These are phyloP conservation scores for Dalbergia cochinchinensis DNA, from an alignment of 306 rosid genomes.

Conservation along the genomic window DNA sequence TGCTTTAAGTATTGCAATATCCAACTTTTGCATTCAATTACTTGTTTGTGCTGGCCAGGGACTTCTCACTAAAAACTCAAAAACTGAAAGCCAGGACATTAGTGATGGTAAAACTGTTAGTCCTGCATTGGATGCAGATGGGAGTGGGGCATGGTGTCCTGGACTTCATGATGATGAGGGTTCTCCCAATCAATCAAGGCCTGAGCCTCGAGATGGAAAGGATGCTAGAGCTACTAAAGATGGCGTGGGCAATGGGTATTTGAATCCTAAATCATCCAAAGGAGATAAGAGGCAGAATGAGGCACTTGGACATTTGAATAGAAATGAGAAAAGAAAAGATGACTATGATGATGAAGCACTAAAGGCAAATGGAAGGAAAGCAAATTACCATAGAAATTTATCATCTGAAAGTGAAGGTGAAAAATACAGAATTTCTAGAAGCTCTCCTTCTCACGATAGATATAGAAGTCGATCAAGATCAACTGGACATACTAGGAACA, in stretches of 20 bases:
- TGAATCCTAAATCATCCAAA: constrained; percentile 50
- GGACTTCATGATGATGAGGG: constrained; percentile 43
- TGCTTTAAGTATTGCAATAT: constrained; percentile 13
- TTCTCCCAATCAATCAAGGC: constrained; percentile 50
- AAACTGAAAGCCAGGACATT: constrained; percentile 37
- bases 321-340: constrained; percentile 50
- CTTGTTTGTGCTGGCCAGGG: constrained; percentile 48
- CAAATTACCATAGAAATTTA: constrained; percentile 43
- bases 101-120: constrained; percentile 40
- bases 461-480: constrained; percentile 76
- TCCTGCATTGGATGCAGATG: constrained; percentile 47
- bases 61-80: constrained; percentile 35
- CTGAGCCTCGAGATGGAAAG: constrained; percentile 44
- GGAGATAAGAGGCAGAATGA: constrained; percentile 51
- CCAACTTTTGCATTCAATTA: constrained; percentile 45
- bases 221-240: constrained; percentile 42
- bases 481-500: constrained; percentile 60
- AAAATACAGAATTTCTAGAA: constrained; percentile 45
- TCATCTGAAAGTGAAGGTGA: constrained; percentile 64
- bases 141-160: not conserved
- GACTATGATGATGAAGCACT: constrained; percentile 47
- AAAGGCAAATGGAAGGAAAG: constrained; percentile 51
- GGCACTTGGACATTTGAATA: constrained; percentile 52
- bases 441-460: constrained; percentile 57
- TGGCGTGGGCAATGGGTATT: constrained; percentile 57